These are phyloP conservation scores for Claviceps pazoutovae DNA, from an alignment of 2,329 filamentous ascomycete species.

Conservation along the genomic window DNA sequence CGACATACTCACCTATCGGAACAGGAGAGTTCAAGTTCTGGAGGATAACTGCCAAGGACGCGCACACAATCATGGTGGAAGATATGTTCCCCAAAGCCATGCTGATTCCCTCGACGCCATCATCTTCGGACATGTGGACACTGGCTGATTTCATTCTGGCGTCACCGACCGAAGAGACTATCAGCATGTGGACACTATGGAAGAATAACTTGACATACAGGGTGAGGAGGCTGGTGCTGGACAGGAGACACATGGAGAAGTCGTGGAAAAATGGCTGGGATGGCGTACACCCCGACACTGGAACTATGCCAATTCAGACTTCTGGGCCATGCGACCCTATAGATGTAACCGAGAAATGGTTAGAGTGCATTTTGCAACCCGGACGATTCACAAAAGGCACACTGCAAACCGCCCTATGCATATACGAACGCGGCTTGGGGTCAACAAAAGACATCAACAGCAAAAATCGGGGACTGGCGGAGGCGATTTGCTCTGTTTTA, in stretches of 20 bases:
- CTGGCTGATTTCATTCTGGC: conserved; percentile 61
- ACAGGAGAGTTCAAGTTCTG: conserved; percentile 92
- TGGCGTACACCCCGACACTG: conserved; percentile 47
- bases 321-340: conserved; percentile 50
- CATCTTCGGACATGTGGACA: conserved; percentile 64
- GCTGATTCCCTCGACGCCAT: conserved; percentile 55
- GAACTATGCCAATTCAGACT: conserved; percentile 37
- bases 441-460: conserved; percentile 19
- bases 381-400: conserved; percentile 68
- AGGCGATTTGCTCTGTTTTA: conserved; percentile 62
- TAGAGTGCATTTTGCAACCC: conserved; percentile 69
- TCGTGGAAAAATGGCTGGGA: conserved; percentile 60
- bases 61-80: conserved; percentile 48
- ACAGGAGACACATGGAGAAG: conserved; percentile 45
- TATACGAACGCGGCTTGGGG: conserved; percentile 56
- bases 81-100: conserved; percentile 51
- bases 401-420: conserved; percentile 67
- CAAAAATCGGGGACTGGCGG: conserved; percentile 48
- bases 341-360: conserved; percentile 72
- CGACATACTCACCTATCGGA: conserved; percentile 79
- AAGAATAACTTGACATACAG: conserved; percentile 72
- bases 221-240: conserved; percentile 59
- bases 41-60: conserved; percentile 52
- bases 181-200: conserved; percentile 65
- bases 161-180: conserved; percentile 35